These are phyloP conservation scores for Ensete ventricosum DNA, from an alignment of 176 grass and related monocot species.

Conservation along the genomic window DNA sequence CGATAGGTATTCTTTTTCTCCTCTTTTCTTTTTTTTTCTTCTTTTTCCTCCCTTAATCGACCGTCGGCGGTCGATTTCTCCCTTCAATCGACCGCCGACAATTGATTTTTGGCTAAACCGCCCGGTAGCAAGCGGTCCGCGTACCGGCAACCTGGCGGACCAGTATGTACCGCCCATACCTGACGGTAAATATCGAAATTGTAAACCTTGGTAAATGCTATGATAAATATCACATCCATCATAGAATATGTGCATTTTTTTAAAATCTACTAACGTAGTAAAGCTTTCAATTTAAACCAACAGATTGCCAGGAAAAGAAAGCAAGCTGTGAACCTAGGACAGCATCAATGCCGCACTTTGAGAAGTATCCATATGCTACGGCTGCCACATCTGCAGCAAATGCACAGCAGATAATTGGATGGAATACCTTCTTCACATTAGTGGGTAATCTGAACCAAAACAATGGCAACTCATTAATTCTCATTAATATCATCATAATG, in stretches of 20 bases:
- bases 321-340: constrained; percentile 61
- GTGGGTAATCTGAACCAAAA: constrained; percentile 54
- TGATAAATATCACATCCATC: background rate
- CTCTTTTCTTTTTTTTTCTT: too few relatives aligned
- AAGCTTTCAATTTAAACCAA: constrained; percentile 3
- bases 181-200: too few relatives aligned
- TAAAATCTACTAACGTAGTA: background rate
- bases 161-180: too few relatives aligned
- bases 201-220: too few relatives aligned
- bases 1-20: too few relatives aligned
- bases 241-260: background rate
- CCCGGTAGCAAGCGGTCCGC: too few relatives aligned
- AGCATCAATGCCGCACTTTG: constrained; percentile 47
- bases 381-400: constrained; percentile 70
- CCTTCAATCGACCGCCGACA: too few relatives aligned
- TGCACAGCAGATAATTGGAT: constrained; percentile 83
- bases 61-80: too few relatives aligned
- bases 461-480: background rate
- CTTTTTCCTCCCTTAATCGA: too few relatives aligned
- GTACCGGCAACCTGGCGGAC: too few relatives aligned
- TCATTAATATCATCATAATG: background rate
- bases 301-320: background rate
- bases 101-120: too few relatives aligned
- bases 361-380: constrained; percentile 44
- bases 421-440: constrained; percentile 56